Evolutionary conservation across 176 grass and related monocot genomes (phyloP).

Genomic region (Ensete ventricosum): DNA sequence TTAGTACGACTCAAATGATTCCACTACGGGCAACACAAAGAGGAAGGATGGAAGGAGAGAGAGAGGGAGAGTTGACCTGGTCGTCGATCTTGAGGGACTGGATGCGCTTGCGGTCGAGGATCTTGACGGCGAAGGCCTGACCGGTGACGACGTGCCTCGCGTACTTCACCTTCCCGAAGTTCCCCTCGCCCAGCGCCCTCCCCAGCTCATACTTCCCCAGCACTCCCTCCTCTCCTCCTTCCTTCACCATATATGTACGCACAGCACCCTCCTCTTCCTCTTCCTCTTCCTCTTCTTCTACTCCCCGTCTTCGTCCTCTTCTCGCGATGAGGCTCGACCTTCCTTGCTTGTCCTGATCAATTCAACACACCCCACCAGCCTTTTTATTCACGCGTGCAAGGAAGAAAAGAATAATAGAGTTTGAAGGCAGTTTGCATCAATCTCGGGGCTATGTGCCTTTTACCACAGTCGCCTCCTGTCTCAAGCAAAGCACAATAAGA

Average conservation of each 20-base stretch:
- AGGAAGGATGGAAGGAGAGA: background rate
- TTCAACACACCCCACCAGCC: no score
- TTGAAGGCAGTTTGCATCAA: no score
- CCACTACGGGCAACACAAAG: no score
- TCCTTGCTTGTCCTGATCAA: background rate
- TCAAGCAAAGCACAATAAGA: no score
- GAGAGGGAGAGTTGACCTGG: slow-evolving; percentile 32
- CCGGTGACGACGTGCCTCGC: slow-evolving; percentile 53
- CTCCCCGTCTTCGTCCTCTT: background rate
- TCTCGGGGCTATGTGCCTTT: no score
- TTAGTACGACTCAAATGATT: no score
- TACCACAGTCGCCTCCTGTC: no score
- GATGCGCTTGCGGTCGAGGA: slow-evolving; percentile 80
- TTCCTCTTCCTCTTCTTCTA: no score
- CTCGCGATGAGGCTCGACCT: no score
- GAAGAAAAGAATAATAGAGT: no score
- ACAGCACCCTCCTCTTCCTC: no score
- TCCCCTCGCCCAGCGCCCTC: slow-evolving; percentile 68
- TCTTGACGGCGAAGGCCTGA: slow-evolving; percentile 75
- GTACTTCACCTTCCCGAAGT: slow-evolving; percentile 77
- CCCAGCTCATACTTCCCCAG: slow-evolving; percentile 82
- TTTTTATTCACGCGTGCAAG: no score
- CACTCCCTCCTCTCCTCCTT: background rate
- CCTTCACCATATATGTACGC: background rate
- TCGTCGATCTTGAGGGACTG: slow-evolving; percentile 65